Base-by-base conservation (phyloP, 345 rosid species). In the Sisymbrium irio region DNA sequence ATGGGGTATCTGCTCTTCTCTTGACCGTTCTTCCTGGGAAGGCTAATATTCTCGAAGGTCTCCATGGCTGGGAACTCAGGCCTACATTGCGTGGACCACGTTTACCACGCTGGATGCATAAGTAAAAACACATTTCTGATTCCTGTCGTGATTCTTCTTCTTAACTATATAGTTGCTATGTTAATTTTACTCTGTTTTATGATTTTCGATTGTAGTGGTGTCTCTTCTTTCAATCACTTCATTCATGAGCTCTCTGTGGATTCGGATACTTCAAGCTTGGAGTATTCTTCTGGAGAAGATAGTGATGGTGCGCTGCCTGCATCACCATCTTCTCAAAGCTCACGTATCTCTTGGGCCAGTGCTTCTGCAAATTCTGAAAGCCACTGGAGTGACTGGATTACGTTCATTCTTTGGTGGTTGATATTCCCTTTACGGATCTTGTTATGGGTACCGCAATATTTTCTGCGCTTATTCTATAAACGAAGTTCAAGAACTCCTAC, bases 51-150 rank as follows among this genome's bases (percentile, higher is more conserved):
- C 93, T 95, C 41, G 97, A 95, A 87, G 97, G 99, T 42, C 77
- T 95, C 62, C 88, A 89, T 57, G 99, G 99, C 19, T 92, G 99
- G 99, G 99, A 92, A 85, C 97, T 95, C 64, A 77, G 93, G 81
- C 99, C 99, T 3, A 82, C 91, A 2, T 79, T 95, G 17, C 90
- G 89, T 42, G 99, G 97, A 65, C 99, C 99, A 35, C 86, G 92
- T 15, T 82, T 95, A 33, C 99, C 99, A 1, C 83, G 96, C 1
- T 95, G 97, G 97, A 95, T 95, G 98, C 96, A 88, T 56, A 85
- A 88, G 98, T 94, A 83, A 76, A 2, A 1, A 28, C 0, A n/a
- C 17, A 25, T 51, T 40, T 61, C 27, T 42, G 4, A 56, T 10
- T 46, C 60, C 12, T 69, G 1, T 60, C 41, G 56, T 54, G 42